Percentiles rank a stretch among this genome's conserved stretches.
These are phyloP conservation scores for Pseudoneurospora amorphoporcata DNA, from an alignment of 495 filamentous ascomycete species.

Conservation along the genomic window DNA sequence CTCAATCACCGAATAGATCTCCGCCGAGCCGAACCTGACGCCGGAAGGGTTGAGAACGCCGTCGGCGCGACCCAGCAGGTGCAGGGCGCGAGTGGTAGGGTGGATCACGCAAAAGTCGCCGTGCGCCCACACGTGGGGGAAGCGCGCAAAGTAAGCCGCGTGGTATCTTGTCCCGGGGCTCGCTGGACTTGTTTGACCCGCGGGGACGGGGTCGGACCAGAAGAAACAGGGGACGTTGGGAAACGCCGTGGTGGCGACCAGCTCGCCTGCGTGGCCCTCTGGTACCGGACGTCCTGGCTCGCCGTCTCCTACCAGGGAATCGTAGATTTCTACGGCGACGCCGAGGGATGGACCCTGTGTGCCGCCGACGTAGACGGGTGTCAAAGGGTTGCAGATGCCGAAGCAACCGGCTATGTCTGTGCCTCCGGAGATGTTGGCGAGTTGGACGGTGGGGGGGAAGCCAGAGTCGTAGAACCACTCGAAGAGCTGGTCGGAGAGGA, in stretches of 20 bases:
- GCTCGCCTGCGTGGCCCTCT: slow-evolving; percentile 58
- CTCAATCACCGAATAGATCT: slow-evolving; percentile 70
- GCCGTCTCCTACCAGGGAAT: slow-evolving; percentile 46
- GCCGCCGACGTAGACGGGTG: slow-evolving; percentile 61
- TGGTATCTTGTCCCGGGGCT: slow-evolving; percentile 48
- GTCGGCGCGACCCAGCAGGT: slow-evolving; percentile 74
- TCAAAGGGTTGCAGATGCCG: slow-evolving; percentile 55
- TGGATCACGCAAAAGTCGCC: slow-evolving; percentile 68
- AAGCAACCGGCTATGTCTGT: slow-evolving; percentile 70
- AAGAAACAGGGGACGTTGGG: slow-evolving; percentile 65
- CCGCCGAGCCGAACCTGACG: slow-evolving; percentile 77
- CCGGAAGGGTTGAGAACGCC: slow-evolving; percentile 83
- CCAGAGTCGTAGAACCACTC: slow-evolving; percentile 77
- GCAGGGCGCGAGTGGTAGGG: slow-evolving; percentile 51
- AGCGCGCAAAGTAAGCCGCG: slow-evolving; percentile 62
- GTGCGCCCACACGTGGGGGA: slow-evolving; percentile 67
- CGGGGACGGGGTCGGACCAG: slow-evolving; percentile 48
- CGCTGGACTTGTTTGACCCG: slow-evolving; percentile 13
- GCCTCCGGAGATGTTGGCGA: slow-evolving; percentile 67
- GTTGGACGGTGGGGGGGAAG: slow-evolving; percentile 53
- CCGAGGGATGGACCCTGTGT: slow-evolving; percentile 56
- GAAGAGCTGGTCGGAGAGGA: slow-evolving; percentile 59
- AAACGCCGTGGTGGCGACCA: slow-evolving; percentile 58
- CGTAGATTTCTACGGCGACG: slow-evolving; percentile 55
- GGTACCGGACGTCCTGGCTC: slow-evolving; percentile 39